These are phyloP conservation scores for Herpomyces periplanetae DNA, from an alignment of 2,329 filamentous ascomycete genomes.

Conservation along the genomic window DNA sequence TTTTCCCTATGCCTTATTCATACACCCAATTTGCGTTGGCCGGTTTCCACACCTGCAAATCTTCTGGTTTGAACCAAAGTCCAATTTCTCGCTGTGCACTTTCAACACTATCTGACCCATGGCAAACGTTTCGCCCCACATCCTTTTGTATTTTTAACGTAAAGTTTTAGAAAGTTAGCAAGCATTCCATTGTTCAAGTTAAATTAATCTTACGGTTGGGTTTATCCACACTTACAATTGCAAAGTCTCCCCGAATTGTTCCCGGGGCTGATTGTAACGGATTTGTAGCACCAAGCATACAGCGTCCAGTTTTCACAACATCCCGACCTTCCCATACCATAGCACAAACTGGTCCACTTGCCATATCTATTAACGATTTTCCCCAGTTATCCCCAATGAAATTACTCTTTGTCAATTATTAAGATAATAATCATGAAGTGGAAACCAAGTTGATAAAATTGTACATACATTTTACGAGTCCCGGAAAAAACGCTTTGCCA, in stretches of 20 bases:
- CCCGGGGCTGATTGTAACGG: slow-evolving; percentile 68
- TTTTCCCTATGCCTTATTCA: slow-evolving; percentile 21
- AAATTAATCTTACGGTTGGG: too few species aligned
- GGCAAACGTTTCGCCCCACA: slow-evolving; percentile 94
- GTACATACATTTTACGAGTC: slow-evolving; percentile 49
- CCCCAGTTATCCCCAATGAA: slow-evolving; percentile 1
- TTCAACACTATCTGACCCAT: slow-evolving; percentile 95
- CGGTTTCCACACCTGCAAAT: slow-evolving; percentile 49
- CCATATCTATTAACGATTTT: slow-evolving; percentile 28
- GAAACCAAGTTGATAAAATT: too few species aligned
- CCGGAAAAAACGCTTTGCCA: slow-evolving; percentile 83
- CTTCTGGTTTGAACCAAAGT: slow-evolving; percentile 77
- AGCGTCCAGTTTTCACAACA: slow-evolving; percentile 90
- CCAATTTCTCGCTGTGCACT: slow-evolving; percentile 98
- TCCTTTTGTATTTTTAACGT: slow-evolving; percentile 11
- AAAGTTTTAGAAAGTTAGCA: too few species aligned
- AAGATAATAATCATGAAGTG: too few species aligned
- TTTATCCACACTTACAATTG: slow-evolving; percentile 22
- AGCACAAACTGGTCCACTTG: slow-evolving; percentile 76
- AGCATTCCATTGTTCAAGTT: too few species aligned
- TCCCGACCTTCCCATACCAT: slow-evolving; percentile 99
- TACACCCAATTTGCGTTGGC: slow-evolving; percentile 77
- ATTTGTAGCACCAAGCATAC: slow-evolving; percentile 94
- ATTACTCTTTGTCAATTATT: slow-evolving; percentile 3
- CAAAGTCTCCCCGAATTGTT: slow-evolving; percentile 85